Base-by-base conservation (phyloP, 2,329 filamentous ascomycete species). In the Cadophora luteo-olivacea region DNA sequence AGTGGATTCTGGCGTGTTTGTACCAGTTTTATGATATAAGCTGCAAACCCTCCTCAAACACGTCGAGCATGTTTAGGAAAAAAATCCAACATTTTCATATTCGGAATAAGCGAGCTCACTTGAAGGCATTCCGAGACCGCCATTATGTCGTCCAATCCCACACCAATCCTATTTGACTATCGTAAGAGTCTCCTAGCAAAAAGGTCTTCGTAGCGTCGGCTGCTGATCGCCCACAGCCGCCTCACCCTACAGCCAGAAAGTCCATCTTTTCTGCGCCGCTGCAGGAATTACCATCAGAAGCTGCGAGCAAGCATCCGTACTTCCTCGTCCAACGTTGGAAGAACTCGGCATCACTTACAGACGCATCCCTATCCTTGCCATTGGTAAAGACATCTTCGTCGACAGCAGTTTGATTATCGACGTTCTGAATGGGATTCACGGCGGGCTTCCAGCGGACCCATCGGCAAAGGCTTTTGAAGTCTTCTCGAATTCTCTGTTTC, bases 221-320 rank as follows among this genome's bases (percentile, higher is more conserved):
- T 48, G 2, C 33, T 48, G 19, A 62, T 22, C 24, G 6, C 1
- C 24, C 25, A 19, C 25, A 62, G 60, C 38, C 60, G 16, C 11
- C 38, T 62, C 60, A 19, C 60, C 60, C 24, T 62, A 49, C 38
- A 55, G 52, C 16, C 60, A 51, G 11, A 62, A 51, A n/a, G 24
- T 62, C 12, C 38, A 62, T 24, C 60, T 62, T 11, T 62, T 62
- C 60, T 62, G 60, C 24, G 41, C 60, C 16, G 41, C 60, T 3
- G 60, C 60, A 22, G 60, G 60, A 33, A 49, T 62, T 24, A 62
- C 22, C 16, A 48, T 62, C 16, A 25, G 14, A 48, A 62, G 60
- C 60, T 62, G 60, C 60, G 60, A 62, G 38, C 60, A 62, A 48
- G 19, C 60, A 11, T 24, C 45, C 9, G 60, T 62, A 48, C 60